Percentiles rank a stretch among this genome's conserved stretches.
These are phyloP conservation scores for Eustoma russellianum DNA, from an alignment of 257 asterid species.

Conservation along the genomic window DNA sequence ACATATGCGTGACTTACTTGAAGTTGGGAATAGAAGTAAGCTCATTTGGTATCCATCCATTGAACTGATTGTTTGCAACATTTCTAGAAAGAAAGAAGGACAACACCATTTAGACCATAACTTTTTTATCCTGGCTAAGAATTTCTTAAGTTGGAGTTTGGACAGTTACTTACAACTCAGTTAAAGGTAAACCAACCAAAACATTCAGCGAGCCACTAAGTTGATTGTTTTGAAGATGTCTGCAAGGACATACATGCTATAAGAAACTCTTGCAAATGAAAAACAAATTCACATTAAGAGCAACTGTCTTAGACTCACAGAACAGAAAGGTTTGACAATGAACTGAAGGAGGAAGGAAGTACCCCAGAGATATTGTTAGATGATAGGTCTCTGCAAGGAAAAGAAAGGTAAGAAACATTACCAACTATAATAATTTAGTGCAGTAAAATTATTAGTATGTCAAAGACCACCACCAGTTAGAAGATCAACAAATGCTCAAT, in stretches of 20 bases:
- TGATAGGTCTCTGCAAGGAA: conserved; percentile 68
- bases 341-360: conserved; percentile 66
- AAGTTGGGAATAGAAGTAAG: conserved; percentile 62
- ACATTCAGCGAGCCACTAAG: conserved; percentile 70
- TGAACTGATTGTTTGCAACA: conserved; percentile 80
- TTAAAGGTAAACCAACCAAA: conserved; percentile 67
- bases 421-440: conserved; percentile 1
- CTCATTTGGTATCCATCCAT: conserved; percentile 89
- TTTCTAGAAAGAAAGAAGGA: conserved; percentile 42
- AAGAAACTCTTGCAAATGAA: conserved; percentile 16
- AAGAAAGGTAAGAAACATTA: conserved; percentile 17
- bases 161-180: conserved; percentile 53
- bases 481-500: too few species aligned
- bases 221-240: conserved; percentile 68
- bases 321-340: conserved; percentile 68
- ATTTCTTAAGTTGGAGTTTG: background rate
- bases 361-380: conserved; percentile 80
- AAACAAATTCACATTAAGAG: conserved; percentile 10
- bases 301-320: conserved; percentile 53
- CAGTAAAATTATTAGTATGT: background rate
- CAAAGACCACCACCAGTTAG: too few species aligned
- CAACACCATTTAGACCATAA: background rate
- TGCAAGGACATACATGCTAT: conserved; percentile 26
- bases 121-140: background rate
- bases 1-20: conserved; percentile 37